Evolutionary conservation across 345 rosid species (phyloP).

Genomic region (Populus tremula): DNA sequence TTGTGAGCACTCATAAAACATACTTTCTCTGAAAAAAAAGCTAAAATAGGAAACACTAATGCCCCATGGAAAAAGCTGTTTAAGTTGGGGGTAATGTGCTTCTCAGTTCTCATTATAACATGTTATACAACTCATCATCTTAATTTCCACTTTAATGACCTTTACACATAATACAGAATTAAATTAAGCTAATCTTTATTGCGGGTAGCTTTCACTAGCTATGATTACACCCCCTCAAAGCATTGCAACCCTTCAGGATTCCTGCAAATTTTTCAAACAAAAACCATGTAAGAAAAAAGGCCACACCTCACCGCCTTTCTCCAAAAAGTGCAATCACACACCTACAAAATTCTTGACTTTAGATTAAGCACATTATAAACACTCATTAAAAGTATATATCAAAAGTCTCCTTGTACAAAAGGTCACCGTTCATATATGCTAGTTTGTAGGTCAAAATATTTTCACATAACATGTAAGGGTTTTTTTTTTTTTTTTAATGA

Average conservation of each 20-base stretch:
- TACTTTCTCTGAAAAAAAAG: neutral
- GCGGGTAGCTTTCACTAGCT: conserved; percentile 33
- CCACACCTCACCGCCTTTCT: conserved; percentile 37
- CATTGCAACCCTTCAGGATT: conserved; percentile 50
- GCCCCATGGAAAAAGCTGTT: neutral
- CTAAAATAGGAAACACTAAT: neutral
- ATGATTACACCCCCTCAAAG: conserved; percentile 56
- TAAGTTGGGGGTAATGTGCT: conserved; percentile 14
- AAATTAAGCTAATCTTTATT: conserved; percentile 24
- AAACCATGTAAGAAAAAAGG: conserved; percentile 15
- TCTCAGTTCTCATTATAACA: conserved; percentile 26
- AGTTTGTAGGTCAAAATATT: too few relatives aligned
- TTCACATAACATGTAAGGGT: too few relatives aligned
- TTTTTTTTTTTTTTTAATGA: neutral
- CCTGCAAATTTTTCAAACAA: conserved; percentile 42
- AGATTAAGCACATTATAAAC: conserved; percentile 37
- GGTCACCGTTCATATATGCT: too few relatives aligned
- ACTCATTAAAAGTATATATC: conserved; percentile 36
- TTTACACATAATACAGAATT: conserved; percentile 34
- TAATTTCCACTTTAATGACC: conserved; percentile 22
- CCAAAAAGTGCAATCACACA: conserved; percentile 54
- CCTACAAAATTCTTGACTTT: conserved; percentile 44
- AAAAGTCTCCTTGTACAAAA: conserved; percentile 12
- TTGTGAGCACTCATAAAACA: neutral
- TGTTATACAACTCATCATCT: conserved; percentile 35